phyloP scores from a whole-genome alignment of 352 stramenopile species.

The Paralagenidium karlingii region DNA sequence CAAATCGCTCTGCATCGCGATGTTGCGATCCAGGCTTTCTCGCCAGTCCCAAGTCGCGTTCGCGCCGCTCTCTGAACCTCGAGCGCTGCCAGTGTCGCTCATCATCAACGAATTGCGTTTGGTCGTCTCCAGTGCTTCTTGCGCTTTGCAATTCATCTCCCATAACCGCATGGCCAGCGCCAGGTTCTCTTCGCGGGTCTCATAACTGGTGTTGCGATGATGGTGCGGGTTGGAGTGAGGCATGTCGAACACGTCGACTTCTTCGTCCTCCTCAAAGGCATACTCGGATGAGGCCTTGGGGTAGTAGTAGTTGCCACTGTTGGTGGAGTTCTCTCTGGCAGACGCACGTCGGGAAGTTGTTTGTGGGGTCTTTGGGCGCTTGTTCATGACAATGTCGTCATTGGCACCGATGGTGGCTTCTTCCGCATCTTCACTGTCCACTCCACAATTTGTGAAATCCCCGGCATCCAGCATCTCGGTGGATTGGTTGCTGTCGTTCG shows the following conservation, averaged over 20 bases:
- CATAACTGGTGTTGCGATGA: too few relatives aligned
- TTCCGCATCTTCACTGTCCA: constrained; percentile 10
- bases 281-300: too few relatives aligned
- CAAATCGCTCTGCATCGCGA: constrained; percentile 57
- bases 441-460: constrained; percentile 6
- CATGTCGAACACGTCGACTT: too few relatives aligned
- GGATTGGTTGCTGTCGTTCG: constrained; percentile 15
- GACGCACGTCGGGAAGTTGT: constrained; percentile 33
- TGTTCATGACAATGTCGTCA: not conserved
- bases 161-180: too few relatives aligned
- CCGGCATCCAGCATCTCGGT: constrained; percentile 11
- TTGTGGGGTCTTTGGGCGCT: not conserved
- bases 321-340: too few relatives aligned
- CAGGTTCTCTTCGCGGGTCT: too few relatives aligned
- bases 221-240: too few relatives aligned
- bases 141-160: constrained; percentile 47
- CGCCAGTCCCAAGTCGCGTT: too few relatives aligned
- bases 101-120: constrained; percentile 64
- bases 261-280: too few relatives aligned
- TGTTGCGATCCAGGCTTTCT: constrained; percentile 58
- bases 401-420: constrained; percentile 16
- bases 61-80: constrained; percentile 39
- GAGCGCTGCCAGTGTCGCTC: constrained; percentile 58
- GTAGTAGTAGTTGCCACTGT: too few relatives aligned
- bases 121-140: constrained; percentile 50